Evolutionary conservation across 2,329 filamentous ascomycete genomes (phyloP), one percentile per base, ranked within the genome.

Genomic region (Graphilbum ipis-grandicollis): DNA sequence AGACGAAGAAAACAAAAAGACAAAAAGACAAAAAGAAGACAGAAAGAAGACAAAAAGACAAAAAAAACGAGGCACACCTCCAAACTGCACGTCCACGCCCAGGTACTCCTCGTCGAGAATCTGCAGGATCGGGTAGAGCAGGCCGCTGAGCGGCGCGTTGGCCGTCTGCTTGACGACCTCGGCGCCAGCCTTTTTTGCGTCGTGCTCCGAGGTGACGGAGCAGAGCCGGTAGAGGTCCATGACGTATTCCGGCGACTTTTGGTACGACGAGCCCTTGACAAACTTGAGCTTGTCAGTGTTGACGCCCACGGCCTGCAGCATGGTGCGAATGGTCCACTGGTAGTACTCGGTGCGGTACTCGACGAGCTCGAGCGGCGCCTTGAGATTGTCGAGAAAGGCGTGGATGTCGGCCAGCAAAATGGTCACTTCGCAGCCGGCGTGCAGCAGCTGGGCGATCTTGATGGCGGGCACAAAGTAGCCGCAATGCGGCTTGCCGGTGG

Each of bases 91-190:
- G 54, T 98, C 88, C 4, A 86, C 82, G 39, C 75, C 75, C 4
- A 98, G 65, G 63, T 94, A 75, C 60, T 90, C 69, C 60, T 96
- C 88, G 51, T 96, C 88, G 33, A 96, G 62, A 1, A 81, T 81
- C 58, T 96, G 90, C 58, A 98, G 76, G 34, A 92, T 65, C 1
- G 83, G 82, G 63, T 92, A 92, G 43, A 88, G 68, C 12, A 88
- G 65, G 1, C 81, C 82, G 39, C 69, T 74, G 38, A 92, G 54
- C 3, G 79, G 71, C 9, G 79, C 73, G 50, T 88, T 85, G 39
- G 72, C 70, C 4, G 79, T 75, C 62, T 96, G 85, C 66, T 96
- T 96, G 46, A 98, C 88, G 8, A 96, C 74, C 57, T 96, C 90
- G 2, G 84, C 81, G 29, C 88, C 88, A 0, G 88, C 86, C 58